A percentile compares a stretch with the other conserved stretches of the same genome.
Evolutionary conservation across 306 rosid species (phyloP).

Genomic region (Cucurbita argyrosperma): DNA sequence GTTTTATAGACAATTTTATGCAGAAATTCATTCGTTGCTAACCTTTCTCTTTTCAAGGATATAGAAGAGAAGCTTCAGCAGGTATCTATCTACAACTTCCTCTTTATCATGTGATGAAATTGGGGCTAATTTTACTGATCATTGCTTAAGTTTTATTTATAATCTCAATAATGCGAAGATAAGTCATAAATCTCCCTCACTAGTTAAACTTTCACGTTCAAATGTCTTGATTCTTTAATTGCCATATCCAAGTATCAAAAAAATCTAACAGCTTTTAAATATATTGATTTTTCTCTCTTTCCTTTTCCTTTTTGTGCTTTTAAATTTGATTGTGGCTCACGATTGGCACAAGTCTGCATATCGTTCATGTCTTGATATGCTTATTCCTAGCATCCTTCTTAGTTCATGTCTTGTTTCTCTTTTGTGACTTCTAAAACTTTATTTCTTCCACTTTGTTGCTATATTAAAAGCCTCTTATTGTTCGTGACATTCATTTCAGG

Average conservation of each 20-base stretch:
- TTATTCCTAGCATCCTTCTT: not conserved
- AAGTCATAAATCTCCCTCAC: not conserved
- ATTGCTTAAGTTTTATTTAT: constrained; percentile 5
- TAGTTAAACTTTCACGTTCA: not conserved
- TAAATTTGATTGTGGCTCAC: not conserved
- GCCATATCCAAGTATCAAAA: not conserved
- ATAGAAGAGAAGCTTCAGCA: constrained; percentile 76
- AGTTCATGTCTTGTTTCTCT: not conserved
- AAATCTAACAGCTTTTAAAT: not conserved
- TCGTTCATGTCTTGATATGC: not conserved
- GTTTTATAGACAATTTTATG: constrained; percentile 19
- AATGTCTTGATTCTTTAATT: not conserved
- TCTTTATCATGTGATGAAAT: constrained; percentile 10
- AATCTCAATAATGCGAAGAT: not conserved
- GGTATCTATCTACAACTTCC: constrained; percentile 33
- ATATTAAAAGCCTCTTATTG: not conserved
- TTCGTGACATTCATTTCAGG: constrained; percentile 40
- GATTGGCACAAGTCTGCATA: not conserved
- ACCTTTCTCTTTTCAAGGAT: constrained; percentile 61
- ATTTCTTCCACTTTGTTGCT: not conserved
- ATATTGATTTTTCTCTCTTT: not conserved
- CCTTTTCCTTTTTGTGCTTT: not conserved
- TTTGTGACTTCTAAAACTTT: not conserved
- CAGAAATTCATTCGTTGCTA: constrained; percentile 91
- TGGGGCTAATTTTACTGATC: not conserved